Conservation (phyloP, 106 monocot genomes). For the Acorus gramineus region DNA sequence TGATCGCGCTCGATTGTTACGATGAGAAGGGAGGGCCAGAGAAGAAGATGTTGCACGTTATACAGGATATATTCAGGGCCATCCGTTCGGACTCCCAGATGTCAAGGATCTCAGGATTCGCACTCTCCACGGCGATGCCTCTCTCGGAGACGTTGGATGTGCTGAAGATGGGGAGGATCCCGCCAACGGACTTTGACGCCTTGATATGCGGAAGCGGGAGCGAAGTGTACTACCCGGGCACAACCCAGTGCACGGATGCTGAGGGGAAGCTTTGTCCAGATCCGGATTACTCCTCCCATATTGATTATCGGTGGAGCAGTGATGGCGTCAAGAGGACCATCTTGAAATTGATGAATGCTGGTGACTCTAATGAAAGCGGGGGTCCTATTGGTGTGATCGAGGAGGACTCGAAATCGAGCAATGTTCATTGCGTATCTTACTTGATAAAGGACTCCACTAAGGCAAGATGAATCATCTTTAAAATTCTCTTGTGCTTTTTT, state of each 20-base stretch:
- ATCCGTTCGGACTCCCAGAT: constrained; percentile 69
- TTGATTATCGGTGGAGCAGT: constrained; percentile 80
- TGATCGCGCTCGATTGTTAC: constrained; percentile 79
- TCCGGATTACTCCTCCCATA: constrained; percentile 66
- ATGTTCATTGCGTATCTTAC: constrained; percentile 74
- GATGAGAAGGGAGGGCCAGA: constrained; percentile 50
- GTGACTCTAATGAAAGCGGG: constrained; percentile 5
- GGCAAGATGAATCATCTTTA: constrained; percentile 18
- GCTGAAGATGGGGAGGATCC: constrained; percentile 48
- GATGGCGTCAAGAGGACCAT: constrained; percentile 66
- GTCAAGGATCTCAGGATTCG: constrained; percentile 86
- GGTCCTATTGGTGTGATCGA: constrained; percentile 8
- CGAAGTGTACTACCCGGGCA: constrained; percentile 92
- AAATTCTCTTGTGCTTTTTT: background rate
- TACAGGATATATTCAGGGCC: constrained; percentile 63
- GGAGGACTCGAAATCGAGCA: constrained; percentile 52
- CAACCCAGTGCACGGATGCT: constrained; percentile 40
- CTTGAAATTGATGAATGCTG: constrained; percentile 45
- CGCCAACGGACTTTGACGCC: constrained; percentile 68
- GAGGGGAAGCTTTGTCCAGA: constrained; percentile 58
- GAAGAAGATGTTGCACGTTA: constrained; percentile 60
- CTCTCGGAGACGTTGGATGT: constrained; percentile 49
- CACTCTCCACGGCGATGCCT: constrained; percentile 82
- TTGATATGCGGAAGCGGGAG: constrained; percentile 86
- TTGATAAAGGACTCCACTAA: constrained; percentile 47